Percentiles rank a stretch among this genome's conserved stretches.
phyloP scores from a whole-genome alignment of 2,329 filamentous ascomycete species.

The Lojkania enalia region DNA sequence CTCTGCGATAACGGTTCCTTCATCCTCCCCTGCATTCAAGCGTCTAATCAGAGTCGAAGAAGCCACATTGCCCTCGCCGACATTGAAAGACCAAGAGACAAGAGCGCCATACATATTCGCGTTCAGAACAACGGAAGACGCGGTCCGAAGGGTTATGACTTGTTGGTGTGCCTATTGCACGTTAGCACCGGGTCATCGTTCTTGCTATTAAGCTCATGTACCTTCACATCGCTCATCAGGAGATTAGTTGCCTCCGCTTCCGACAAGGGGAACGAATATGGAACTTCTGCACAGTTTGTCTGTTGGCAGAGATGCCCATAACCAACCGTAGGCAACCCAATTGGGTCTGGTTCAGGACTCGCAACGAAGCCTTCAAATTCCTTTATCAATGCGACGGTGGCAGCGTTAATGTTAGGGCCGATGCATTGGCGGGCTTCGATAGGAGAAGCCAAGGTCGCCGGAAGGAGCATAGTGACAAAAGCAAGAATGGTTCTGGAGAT shows the following conservation, averaged over 20 bases:
- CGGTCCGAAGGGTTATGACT: conserved; percentile 23
- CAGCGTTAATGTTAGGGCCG: conserved; percentile 35
- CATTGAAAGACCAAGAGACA: conserved; percentile 57
- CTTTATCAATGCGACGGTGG: conserved; percentile 44
- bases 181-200: conserved; percentile 3
- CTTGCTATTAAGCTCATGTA: conserved; percentile 12
- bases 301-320: conserved; percentile 56
- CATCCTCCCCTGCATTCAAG: conserved; percentile 51
- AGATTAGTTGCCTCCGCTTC: conserved; percentile 47
- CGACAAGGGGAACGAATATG: conserved; percentile 52
- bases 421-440: conserved; percentile 17
- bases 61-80: conserved; percentile 50
- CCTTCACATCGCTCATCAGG: conserved; percentile 47
- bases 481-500: conserved; percentile 5
- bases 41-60: conserved; percentile 48
- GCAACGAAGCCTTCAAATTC: conserved; percentile 44
- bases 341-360: conserved; percentile 45
- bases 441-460: conserved; percentile 10
- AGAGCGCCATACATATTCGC: conserved; percentile 59
- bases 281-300: conserved; percentile 50
- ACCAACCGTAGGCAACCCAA: conserved; percentile 54
- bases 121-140: conserved; percentile 46
- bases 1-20: conserved; percentile 47
- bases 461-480: conserved; percentile 9
- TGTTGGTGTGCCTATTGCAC: conserved; percentile 19